Conservation (phyloP, 2,329 filamentous ascomycete genomes). For the Magnaporthales sp. region DNA sequence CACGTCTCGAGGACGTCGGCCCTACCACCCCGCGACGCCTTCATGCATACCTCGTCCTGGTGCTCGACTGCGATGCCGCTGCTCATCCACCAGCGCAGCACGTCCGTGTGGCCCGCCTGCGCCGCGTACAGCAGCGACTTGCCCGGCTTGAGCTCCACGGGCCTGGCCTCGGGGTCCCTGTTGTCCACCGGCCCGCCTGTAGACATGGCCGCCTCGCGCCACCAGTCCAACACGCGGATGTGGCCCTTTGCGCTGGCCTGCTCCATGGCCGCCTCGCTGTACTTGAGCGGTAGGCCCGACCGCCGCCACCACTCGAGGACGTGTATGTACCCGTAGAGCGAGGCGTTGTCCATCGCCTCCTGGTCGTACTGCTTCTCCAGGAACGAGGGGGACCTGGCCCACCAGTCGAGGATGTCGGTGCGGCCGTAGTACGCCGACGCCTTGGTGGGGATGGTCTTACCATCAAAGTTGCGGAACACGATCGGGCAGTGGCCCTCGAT, state of each 20-base stretch:
- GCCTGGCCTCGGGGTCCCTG: slow-evolving; percentile 22
- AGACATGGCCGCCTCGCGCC: slow-evolving; percentile 57
- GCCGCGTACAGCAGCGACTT: slow-evolving; percentile 78
- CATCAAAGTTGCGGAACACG: slow-evolving; percentile 80
- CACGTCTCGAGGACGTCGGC: slow-evolving; percentile 78
- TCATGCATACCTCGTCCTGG: slow-evolving; percentile 72
- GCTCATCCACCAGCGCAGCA: slow-evolving; percentile 81
- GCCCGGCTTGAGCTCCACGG: slow-evolving; percentile 63
- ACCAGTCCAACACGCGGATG: slow-evolving; percentile 85
- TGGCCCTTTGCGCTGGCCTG: slow-evolving; percentile 79
- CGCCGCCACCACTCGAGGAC: slow-evolving; percentile 87
- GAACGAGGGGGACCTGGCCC: slow-evolving; percentile 76
- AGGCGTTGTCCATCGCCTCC: slow-evolving; percentile 82
- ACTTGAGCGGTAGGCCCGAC: slow-evolving; percentile 67
- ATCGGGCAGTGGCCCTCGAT: slow-evolving; percentile 54
- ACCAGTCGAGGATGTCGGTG: slow-evolving; percentile 81
- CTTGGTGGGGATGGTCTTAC: slow-evolving; percentile 77
- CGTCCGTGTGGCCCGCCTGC: slow-evolving; percentile 69
- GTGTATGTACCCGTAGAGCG: slow-evolving; percentile 73
- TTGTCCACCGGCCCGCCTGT: not conserved
- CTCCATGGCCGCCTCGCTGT: slow-evolving; percentile 80
- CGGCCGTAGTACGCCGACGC: slow-evolving; percentile 81
- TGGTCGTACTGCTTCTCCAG: slow-evolving; percentile 77
- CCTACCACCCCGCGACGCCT: slow-evolving; percentile 78
- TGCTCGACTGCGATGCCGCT: slow-evolving; percentile 73